Evolutionary conservation across 345 rosid species (phyloP).

Genomic region (Pugionium cornutum): DNA sequence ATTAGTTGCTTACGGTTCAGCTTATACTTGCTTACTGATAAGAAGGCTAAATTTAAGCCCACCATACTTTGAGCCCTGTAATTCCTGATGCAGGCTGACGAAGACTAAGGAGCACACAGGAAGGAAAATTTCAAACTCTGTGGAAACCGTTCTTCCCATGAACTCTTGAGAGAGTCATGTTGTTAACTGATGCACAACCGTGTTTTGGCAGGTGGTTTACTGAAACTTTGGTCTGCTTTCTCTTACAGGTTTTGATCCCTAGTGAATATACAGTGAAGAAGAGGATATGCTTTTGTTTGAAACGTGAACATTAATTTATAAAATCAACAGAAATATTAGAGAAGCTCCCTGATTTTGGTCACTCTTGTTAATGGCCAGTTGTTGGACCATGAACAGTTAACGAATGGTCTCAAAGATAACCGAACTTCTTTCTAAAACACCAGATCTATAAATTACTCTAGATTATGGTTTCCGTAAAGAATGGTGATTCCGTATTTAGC

Average conservation of each 20-base stretch:
- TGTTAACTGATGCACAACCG: constrained; percentile 6
- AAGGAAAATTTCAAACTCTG: neutral
- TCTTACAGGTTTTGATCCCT: constrained; percentile 1
- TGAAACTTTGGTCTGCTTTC: constrained; percentile 14
- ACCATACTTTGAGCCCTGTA: constrained; percentile 2
- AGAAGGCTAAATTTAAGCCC: neutral
- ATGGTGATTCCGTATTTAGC: too few relatives aligned
- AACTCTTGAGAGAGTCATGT: constrained; percentile 8
- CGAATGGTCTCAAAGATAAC: neutral
- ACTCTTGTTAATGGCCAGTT: constrained; percentile 2
- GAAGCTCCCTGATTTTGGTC: constrained; percentile 9
- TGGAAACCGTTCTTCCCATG: neutral
- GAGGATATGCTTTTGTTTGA: neutral
- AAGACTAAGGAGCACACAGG: constrained; percentile 1
- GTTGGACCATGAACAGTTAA: constrained; percentile 13
- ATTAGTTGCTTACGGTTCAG: neutral
- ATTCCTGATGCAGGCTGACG: constrained; percentile 4
- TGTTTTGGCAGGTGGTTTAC: constrained; percentile 11
- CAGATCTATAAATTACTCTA: neutral
- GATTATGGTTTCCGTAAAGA: too few relatives aligned
- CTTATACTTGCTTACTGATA: neutral
- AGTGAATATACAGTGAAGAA: neutral
- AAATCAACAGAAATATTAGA: constrained; percentile 1
- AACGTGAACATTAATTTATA: neutral
- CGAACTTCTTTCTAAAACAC: neutral